Evolutionary conservation across 2,329 filamentous ascomycete genomes (phyloP), one percentile per base, ranked within the genome.

Genomic region (Pyrenochaeta sp.): DNA sequence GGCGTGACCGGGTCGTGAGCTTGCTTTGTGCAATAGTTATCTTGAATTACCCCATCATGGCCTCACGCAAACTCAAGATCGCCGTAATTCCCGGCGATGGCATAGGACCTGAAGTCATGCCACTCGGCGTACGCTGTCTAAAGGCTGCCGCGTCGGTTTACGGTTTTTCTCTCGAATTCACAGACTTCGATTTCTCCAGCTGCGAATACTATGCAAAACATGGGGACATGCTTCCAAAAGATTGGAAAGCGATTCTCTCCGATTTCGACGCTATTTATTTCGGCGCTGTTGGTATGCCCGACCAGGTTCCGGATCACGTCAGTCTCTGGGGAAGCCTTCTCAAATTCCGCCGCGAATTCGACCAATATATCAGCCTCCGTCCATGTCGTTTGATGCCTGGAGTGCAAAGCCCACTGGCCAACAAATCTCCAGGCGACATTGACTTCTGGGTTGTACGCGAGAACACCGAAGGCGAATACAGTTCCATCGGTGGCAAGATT

Each of bases 21-120:
- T n/a, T n/a, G n/a, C n/a, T n/a, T n/a, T n/a, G n/a, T n/a, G n/a
- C n/a, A n/a, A n/a, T n/a, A n/a, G n/a, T n/a, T n/a, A n/a, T n/a
- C n/a, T n/a, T n/a, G n/a, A n/a, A n/a, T n/a, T n/a, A n/a, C n/a
- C n/a, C n/a, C n/a, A n/a, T n/a, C n/a, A n/a, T n/a, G n/a, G n/a
- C n/a, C n/a, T n/a, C n/a, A n/a, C n/a, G n/a, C n/a, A n/a, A n/a
- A n/a, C n/a, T n/a, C 12, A 57, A 46, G 32, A 50, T 56, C 33
- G 54, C 49, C 12, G 40, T 52, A 12, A 56, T 56, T 17, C 40
- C 54, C 12, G 54, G 54, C 23, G 54, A 58, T 35, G 50, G 54
- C 41, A 58, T 58, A 31, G 54, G 54, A 27, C 43, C 15, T 4
- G 50, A 58, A 45, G 43, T 58, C 31, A 51, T 37, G 46, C 45